These are phyloP conservation scores for Boletus rex-veris DNA, from an alignment of 768 basidiomycete genomes.

Conservation along the genomic window DNA sequence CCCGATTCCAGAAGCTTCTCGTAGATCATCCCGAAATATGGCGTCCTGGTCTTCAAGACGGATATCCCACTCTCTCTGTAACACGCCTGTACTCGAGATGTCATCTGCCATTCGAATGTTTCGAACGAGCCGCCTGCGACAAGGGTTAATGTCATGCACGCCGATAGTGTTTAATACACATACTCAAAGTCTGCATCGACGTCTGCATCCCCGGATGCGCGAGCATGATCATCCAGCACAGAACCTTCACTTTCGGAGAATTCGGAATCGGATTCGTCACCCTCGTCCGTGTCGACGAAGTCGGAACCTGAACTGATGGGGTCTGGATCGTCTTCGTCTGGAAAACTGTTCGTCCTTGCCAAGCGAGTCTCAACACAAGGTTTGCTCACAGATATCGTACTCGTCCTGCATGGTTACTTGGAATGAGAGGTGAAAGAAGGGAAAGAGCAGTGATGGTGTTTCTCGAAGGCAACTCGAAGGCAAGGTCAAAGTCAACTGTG, in stretches of 20 bases:
- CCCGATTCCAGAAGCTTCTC: constrained; percentile 65
- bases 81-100: constrained; percentile 12
- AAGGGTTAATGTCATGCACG: not conserved
- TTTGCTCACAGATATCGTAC: constrained; percentile 1
- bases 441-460: no score
- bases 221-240: not conserved
- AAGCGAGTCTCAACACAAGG: not conserved
- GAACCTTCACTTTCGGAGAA: constrained; percentile 9
- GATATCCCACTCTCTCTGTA: constrained; percentile 9
- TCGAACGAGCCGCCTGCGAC: constrained; percentile 2
- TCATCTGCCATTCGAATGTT: constrained; percentile 6
- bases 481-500: no score
- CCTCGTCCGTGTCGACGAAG: not conserved
- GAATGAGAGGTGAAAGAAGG: not conserved
- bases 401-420: not conserved
- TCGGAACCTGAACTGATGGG: constrained; percentile 7
- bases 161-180: not conserved
- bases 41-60: constrained; percentile 54
- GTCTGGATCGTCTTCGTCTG: constrained; percentile 9
- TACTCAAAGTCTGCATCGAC: constrained; percentile 24
- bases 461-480: no score
- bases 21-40: constrained; percentile 68
- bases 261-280: constrained; percentile 8
- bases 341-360: constrained; percentile 1
- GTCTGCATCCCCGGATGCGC: constrained; percentile 2